Conservation (phyloP, 2,329 filamentous ascomycete species). For the Aspergillus calidoustus region DNA sequence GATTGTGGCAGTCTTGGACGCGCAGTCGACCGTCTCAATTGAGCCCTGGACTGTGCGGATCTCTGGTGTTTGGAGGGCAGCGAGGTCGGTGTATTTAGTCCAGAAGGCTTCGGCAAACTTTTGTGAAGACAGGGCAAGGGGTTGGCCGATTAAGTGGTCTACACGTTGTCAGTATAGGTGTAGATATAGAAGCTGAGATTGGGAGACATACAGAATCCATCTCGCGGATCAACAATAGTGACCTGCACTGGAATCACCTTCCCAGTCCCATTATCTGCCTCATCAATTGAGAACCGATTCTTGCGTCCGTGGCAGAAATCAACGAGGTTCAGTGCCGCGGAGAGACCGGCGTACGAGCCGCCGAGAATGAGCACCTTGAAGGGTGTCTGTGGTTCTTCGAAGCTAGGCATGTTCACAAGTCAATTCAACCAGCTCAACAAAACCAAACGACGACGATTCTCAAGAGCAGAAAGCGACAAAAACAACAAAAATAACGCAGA, state of each 20-base stretch:
- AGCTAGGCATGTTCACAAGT: conserved; percentile 20
- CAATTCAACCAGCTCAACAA: neutral
- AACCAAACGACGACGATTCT: neutral
- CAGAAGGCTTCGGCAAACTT: conserved; percentile 70
- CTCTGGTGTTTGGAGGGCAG: conserved; percentile 65
- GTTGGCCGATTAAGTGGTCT: conserved; percentile 79
- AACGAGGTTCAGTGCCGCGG: conserved; percentile 68
- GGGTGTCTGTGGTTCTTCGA: conserved; percentile 22
- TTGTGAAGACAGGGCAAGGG: conserved; percentile 69
- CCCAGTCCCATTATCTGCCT: neutral
- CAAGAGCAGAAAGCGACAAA: neutral
- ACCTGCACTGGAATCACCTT: conserved; percentile 65
- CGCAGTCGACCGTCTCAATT: conserved; percentile 64
- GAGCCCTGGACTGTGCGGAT: conserved; percentile 70
- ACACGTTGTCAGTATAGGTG: neutral
- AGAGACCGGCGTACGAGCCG: conserved; percentile 71
- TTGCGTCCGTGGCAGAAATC: conserved; percentile 62
- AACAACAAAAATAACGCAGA: neutral
- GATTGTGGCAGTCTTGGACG: conserved; percentile 63
- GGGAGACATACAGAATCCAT: conserved; percentile 70
- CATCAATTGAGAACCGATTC: conserved; percentile 11
- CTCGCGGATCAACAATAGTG: conserved; percentile 77
- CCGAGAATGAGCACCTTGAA: conserved; percentile 63
- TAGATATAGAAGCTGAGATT: neutral
- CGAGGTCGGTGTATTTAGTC: conserved; percentile 70